phyloP scores from a whole-genome alignment of 768 basidiomycete species.

The Stropharia rugosoannulata region DNA sequence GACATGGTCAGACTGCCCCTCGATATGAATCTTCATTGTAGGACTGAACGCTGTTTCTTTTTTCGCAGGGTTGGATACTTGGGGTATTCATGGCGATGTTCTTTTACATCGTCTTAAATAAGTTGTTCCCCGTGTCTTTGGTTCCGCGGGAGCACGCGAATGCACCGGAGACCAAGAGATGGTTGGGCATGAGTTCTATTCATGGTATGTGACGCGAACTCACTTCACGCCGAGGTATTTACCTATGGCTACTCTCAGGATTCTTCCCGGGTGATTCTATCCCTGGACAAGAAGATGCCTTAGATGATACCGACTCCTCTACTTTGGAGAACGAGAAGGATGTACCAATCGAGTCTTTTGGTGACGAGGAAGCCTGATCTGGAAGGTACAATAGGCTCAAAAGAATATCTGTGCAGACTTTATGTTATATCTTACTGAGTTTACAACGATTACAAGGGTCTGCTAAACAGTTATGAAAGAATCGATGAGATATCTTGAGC shows the following conservation, averaged over 20 bases:
- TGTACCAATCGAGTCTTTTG: too few relatives aligned
- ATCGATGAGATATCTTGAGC: too few relatives aligned
- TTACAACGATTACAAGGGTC: too few relatives aligned
- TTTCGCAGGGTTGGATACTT: slow-evolving; percentile 11
- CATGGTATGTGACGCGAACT: neutral
- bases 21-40: neutral
- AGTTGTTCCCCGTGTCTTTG: slow-evolving; percentile 6
- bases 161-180: slow-evolving; percentile 5
- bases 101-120: slow-evolving; percentile 8
- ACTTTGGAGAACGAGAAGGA: slow-evolving; percentile 4
- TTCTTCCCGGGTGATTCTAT: slow-evolving; percentile 11
- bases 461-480: too few relatives aligned
- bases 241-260: neutral
- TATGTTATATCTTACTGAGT: too few relatives aligned
- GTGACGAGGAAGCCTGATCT: too few relatives aligned
- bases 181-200: slow-evolving; percentile 13
- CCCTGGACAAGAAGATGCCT: neutral
- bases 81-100: slow-evolving; percentile 8
- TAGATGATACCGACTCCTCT: neutral
- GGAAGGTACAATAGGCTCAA: too few relatives aligned
- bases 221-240: neutral
- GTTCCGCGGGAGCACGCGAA: slow-evolving; percentile 5
- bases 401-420: too few relatives aligned
- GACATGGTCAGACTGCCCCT: slow-evolving; percentile 4
- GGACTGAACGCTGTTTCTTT: too few relatives aligned